Evolutionary conservation across 2,329 filamentous ascomycete species (phyloP).

Genomic region (Aspergillus oerlinghausenensis): DNA sequence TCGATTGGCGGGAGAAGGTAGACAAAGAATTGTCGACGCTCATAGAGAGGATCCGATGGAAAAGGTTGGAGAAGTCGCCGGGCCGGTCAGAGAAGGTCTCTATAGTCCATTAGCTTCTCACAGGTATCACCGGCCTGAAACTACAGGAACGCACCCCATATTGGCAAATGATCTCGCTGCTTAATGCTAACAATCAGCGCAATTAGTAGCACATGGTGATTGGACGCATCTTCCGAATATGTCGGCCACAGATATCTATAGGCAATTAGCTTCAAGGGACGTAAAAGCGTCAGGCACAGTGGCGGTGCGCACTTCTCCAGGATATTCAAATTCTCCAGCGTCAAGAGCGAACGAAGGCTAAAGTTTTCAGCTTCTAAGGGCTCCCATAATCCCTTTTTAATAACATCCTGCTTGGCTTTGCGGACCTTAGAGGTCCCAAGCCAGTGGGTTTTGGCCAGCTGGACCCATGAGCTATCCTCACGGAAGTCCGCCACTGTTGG

Average conservation of each 20-base stretch:
- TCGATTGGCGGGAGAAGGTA: slow-evolving; percentile 65
- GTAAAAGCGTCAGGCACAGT: not conserved
- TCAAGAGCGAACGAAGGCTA: slow-evolving; percentile 68
- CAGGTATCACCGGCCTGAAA: not conserved
- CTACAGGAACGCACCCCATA: slow-evolving; percentile 55
- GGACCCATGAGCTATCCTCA: slow-evolving; percentile 48
- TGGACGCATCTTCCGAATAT: slow-evolving; percentile 81
- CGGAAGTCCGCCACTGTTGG: slow-evolving; percentile 41
- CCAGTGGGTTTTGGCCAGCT: slow-evolving; percentile 82
- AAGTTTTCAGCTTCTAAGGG: slow-evolving; percentile 78
- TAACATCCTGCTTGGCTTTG: slow-evolving; percentile 72
- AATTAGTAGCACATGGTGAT: slow-evolving; percentile 85
- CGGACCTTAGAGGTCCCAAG: slow-evolving; percentile 65
- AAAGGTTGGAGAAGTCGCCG: slow-evolving; percentile 80
- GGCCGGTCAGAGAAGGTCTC: slow-evolving; percentile 72
- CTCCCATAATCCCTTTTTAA: slow-evolving; percentile 89
- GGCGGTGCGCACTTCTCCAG: slow-evolving; percentile 63
- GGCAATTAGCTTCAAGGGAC: slow-evolving; percentile 15
- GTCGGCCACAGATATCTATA: slow-evolving; percentile 87
- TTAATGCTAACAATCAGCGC: slow-evolving; percentile 84
- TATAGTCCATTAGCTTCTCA: slow-evolving; percentile 38
- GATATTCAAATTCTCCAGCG: slow-evolving; percentile 84
- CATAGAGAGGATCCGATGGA: slow-evolving; percentile 85
- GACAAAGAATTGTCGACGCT: slow-evolving; percentile 67
- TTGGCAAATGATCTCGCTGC: slow-evolving; percentile 76